Evolutionary conservation across 805 yeast genomes (phyloP), one percentile per base, ranked within the genome.

Genomic region (Clavispora vitiphila): DNA sequence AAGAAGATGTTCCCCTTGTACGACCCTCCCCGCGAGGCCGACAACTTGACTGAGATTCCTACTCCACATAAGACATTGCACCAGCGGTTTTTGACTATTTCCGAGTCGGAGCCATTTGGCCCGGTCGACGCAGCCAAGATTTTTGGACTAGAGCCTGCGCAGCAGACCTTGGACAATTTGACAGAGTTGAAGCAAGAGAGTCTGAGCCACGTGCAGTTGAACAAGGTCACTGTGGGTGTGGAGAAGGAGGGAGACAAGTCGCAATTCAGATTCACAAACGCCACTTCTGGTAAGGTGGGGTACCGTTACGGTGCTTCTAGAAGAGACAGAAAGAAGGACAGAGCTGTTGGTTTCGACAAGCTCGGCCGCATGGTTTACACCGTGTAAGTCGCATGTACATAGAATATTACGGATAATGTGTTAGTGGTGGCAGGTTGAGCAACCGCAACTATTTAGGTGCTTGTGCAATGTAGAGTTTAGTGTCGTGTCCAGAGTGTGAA

Each of bases 81-180:
- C 49, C 87, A 95, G 49, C 74, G 91, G 50, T 90, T 90, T 70
- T 65, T 87, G 58, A 84, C 95, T 10, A 82, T 91, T 60, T 91
- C 96, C 8, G 99, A 91, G 66, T 81, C 89, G 21, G 95, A 89
- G 67, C 96, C 96, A 8, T 90, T 91, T 60, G 96, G 96, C 6
- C 96, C 97, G 5, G 75, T 89, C 5, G 98, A 93, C 58, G 97
- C 99, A 11, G 96, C 99, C 38, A 71, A 80, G 43, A 77, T 84
- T 30, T 78, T 87, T 49, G 89, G 76, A 34, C 72, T 91, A 49
- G 90, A 86, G 60, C 95, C 96, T n/a, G 97, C 98, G 22, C 77
- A 80, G 37, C 79, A 73, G 27, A 85, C 93, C 3, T 72, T 90
- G 53, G 78, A 81, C 53, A 79, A 78, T 60, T 73, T 90, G 48